Conservation (phyloP, 2,329 filamentous ascomycete genomes). For the Fusarium piperis region DNA sequence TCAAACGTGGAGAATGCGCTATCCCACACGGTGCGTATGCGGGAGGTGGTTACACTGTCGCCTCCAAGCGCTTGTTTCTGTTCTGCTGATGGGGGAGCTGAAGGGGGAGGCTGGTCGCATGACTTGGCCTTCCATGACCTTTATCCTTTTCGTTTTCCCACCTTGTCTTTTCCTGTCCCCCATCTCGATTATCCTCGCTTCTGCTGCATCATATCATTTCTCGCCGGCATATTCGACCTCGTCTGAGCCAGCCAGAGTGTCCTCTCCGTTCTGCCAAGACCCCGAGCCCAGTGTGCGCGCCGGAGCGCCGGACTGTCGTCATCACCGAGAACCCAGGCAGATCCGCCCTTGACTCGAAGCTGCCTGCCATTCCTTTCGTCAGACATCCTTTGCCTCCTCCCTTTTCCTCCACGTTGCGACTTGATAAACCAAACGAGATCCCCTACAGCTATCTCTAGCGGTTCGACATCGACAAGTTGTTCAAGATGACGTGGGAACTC, state of each 20-base stretch:
- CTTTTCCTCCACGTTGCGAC: neutral
- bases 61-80: conserved; percentile 17
- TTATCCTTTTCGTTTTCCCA: neutral
- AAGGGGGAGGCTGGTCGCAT: conserved; percentile 30
- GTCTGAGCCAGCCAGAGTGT: neutral
- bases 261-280: conserved; percentile 10
- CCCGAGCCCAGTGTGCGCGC: conserved; percentile 21
- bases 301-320: conserved; percentile 26
- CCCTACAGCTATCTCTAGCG: neutral
- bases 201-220: neutral
- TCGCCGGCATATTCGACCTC: neutral
- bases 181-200: neutral
- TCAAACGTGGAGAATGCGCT: conserved; percentile 1
- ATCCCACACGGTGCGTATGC: conserved; percentile 20
- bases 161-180: neutral
- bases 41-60: conserved; percentile 13
- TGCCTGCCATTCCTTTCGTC: conserved; percentile 24
- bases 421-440: neutral
- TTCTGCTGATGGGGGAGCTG: neutral
- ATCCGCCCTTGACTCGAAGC: conserved; percentile 20
- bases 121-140: conserved; percentile 14
- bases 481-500: conserved; percentile 35
- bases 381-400: neutral
- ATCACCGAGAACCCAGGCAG: conserved; percentile 5
- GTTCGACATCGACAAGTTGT: neutral